Base-by-base conservation (phyloP, 2,329 filamentous ascomycete genomes). In the Pseudocercospora macadamiae region DNA sequence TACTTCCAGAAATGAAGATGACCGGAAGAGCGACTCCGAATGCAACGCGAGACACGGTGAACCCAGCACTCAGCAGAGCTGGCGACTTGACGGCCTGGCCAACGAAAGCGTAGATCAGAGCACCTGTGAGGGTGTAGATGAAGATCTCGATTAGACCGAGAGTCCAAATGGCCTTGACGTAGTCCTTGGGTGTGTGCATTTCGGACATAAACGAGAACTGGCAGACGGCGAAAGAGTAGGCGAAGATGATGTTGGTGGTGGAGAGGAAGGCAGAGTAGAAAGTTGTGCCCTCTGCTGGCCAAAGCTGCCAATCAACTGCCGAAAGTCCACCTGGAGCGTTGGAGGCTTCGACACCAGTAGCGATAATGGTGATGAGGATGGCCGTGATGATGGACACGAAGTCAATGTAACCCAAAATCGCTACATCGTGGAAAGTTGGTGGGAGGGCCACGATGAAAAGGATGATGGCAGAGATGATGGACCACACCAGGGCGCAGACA, bases 1-100 rank as follows among this genome's bases (percentile, higher is more conserved):
- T 88, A 8, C 89, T 86, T 55, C 88, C 89, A 0, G 87, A 86
- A 58, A 91, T 86, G 60, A 91, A 80, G 60, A 90, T 90, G 54
- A 89, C 90, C 5, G 88, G 88, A 2, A 89, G 79, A 0, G 88
- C 88, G 61, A 91, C 77, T 30, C 87, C 89, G 74, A 87, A 91
- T 10, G 87, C 86, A 9, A 88, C 75, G 68, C 89, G 89, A 19
- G 82, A 79, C 47, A 90, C 74, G 0, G 80, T 68, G 1, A 71
- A 71, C 3, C 80, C 79, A 6, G 87, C 83, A 0, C 86, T 88
- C 6, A 86, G 84, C 1, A 91, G 79, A 0, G 89, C 88, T 0
- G 89, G 89, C 1, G 84, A 86, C 1, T 80, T 78, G 1, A 91
- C 86, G 8, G 78, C 73, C 0, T 78, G 75, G 0, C 89, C 88